These are phyloP conservation scores for Candida ovalis DNA, from an alignment of 805 yeast species.

Conservation along the genomic window DNA sequence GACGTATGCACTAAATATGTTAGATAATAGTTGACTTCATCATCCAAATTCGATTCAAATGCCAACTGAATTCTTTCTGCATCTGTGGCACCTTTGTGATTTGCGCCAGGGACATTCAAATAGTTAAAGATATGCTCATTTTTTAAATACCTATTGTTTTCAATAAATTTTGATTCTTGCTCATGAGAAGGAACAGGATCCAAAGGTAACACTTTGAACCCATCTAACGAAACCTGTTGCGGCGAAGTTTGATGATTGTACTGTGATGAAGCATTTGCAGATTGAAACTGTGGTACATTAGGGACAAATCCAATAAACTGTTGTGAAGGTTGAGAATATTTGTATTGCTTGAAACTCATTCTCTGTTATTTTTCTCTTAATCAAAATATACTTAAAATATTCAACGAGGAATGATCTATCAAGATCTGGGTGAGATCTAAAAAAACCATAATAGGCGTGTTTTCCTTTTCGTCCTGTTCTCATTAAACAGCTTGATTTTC, in stretches of 20 bases:
- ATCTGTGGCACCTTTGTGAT: conserved; percentile 55
- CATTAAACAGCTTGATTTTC: no score
- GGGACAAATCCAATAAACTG: neutral
- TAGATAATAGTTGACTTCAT: conserved; percentile 72
- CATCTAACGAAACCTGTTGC: neutral
- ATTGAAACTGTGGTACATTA: neutral
- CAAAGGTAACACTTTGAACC: conserved; percentile 26
- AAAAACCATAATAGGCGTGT: neutral
- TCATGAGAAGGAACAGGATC: conserved; percentile 31
- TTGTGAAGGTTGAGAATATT: neutral
- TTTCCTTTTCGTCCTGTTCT: neutral
- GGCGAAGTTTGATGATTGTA: neutral
- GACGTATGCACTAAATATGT: conserved; percentile 48
- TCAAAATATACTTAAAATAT: no score
- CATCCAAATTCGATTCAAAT: conserved; percentile 55
- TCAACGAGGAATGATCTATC: neutral
- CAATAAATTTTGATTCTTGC: conserved; percentile 32
- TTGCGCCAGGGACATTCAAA: conserved; percentile 31
- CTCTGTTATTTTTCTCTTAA: no score
- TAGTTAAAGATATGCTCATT: conserved; percentile 30
- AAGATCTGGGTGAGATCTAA: neutral
- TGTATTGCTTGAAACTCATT: neutral
- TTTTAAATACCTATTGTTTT: conserved; percentile 26
- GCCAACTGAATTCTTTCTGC: conserved; percentile 68
- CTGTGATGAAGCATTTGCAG: neutral